Base-by-base conservation (phyloP, 768 basidiomycete genomes). In the Mycena haematopus region DNA sequence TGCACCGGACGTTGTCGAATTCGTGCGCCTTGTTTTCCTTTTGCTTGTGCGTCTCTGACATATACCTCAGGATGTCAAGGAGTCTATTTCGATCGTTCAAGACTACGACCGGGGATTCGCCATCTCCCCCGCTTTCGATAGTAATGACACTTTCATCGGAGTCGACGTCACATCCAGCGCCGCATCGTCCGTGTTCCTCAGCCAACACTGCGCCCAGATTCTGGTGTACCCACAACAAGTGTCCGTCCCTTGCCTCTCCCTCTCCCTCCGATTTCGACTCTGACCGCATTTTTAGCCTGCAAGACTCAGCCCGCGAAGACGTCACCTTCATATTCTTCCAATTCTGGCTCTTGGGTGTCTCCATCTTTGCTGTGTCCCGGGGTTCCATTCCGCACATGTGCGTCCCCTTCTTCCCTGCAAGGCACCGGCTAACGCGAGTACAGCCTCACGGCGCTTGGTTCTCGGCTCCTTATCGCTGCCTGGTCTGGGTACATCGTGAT, bases 371-470 rank as follows among this genome's bases (percentile, higher is more conserved):
- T 2, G 78, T 86, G 59, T 62, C 81, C 19, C 77, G 77, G 38
- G 81, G 84, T 59, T 86, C 85, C 1, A 79, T 84, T 2, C 83
- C 86, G 19, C 86, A 87, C 67, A 71, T 81, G 85, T 85, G 65
- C 57, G 80, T 68, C 17, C n/a, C 42, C 21, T 14, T 38, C 58
- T 27, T 52, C 17, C 36, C 10, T 13, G 42, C 15, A 17, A 17
- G 35, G n/a, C 42, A 1, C 29, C 14, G 31, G 27, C 46, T 58
- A 24, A 62, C 22, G 24, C 21, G 2, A 9, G 38, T 42, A 49
- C 40, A 86, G 85, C 6, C 69, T 85, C 25, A 81, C 85, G 0
- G 82, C 81, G 4, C 67, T 85, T 6, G 75, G 78, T 50, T 80
- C 82, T 15, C 85, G 86, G 9, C 22, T 76, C 1, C 65, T 85